Conservation (phyloP, 208 protist genomes). For the Acanthamoeba culbertsoni region DNA sequence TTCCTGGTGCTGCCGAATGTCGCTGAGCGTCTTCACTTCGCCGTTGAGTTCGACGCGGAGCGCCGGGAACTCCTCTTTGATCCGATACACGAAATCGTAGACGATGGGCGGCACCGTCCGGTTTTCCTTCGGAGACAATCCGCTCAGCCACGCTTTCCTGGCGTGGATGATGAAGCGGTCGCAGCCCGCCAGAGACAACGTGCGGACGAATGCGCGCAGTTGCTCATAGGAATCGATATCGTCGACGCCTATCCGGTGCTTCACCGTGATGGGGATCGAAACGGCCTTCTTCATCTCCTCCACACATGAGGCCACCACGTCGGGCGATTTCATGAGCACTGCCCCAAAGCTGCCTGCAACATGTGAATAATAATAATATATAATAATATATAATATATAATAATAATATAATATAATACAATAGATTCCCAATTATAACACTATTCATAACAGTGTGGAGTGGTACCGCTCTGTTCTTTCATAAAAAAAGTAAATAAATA, state of each 20-base stretch:
- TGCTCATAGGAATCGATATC: constrained; percentile 30
- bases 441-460: no score
- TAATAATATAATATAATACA: no score
- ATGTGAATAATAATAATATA: no score
- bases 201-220: background rate
- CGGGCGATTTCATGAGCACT: background rate
- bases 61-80: constrained; percentile 12
- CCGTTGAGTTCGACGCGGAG: constrained; percentile 11
- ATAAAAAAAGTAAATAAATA: no score
- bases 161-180: constrained; percentile 23
- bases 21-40: background rate
- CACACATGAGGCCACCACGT: background rate
- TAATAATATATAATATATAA: no score
- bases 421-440: no score
- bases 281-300: constrained; percentile 1
- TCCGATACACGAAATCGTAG: constrained; percentile 16
- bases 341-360: background rate
- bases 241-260: constrained; percentile 42
- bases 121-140: constrained; percentile 27
- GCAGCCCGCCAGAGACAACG: background rate
- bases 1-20: background rate
- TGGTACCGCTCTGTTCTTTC: no score
- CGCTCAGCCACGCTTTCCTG: background rate
- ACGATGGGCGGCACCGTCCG: background rate
- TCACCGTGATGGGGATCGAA: background rate